phyloP scores from a whole-genome alignment of 805 yeast species.

The Nakazawaea molendinolei region DNA sequence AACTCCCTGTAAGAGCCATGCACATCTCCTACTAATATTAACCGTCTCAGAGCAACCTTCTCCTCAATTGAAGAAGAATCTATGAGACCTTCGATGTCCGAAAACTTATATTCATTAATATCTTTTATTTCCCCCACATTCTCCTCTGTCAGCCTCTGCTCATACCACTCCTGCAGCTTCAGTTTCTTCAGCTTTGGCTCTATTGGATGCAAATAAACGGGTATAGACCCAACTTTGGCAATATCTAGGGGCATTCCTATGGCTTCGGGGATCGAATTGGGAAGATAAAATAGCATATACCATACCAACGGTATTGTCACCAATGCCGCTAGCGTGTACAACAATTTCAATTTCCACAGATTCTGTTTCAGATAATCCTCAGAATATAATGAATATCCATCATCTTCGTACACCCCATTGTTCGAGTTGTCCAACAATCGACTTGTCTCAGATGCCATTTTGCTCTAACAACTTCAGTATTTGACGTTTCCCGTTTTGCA shows the following conservation, averaged over 20 bases:
- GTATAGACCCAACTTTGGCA: conserved; percentile 16
- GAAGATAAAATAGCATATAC: conserved; percentile 22
- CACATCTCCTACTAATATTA: conserved; percentile 77
- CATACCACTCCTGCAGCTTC: too few relatives aligned
- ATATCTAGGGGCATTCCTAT: conserved; percentile 20
- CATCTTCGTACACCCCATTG: conserved; percentile 15
- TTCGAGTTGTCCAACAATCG: conserved; percentile 6
- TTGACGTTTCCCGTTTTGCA: too few relatives aligned
- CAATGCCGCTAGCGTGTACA: conserved; percentile 11
- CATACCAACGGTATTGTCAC: conserved; percentile 20
- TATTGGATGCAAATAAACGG: conserved; percentile 25
- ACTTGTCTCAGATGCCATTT: conserved; percentile 5
- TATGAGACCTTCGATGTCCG: too few relatives aligned
- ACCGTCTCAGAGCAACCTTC: conserved; percentile 30
- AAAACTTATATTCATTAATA: too few relatives aligned
- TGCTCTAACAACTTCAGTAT: too few relatives aligned
- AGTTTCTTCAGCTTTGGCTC: conserved; percentile 15
- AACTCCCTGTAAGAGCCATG: conserved; percentile 72
- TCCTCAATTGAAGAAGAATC: conserved; percentile 2
- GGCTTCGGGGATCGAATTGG: conserved; percentile 26
- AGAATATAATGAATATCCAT: conserved; percentile 12
- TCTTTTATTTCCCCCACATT: too few relatives aligned
- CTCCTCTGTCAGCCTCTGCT: too few relatives aligned
- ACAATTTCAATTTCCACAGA: conserved; percentile 11
- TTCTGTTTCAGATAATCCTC: conserved; percentile 7